Conservation (phyloP, 2,329 filamentous ascomycete species). For the Chaetothyriales sp. region DNA sequence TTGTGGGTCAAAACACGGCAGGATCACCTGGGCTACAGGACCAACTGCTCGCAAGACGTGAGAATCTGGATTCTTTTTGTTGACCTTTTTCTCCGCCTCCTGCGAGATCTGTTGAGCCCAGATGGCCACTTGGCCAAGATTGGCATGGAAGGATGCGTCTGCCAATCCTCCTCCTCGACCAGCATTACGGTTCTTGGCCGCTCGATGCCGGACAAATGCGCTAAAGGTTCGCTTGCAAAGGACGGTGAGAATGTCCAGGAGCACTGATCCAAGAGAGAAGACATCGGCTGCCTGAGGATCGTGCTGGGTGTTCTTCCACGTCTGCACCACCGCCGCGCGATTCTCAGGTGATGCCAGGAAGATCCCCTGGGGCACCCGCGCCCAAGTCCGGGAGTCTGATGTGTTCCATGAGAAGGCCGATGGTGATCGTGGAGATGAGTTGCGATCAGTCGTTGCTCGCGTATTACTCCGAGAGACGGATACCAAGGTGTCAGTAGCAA, state of each 20-base stretch:
- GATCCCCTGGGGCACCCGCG: slow-evolving; percentile 7
- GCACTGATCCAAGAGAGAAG: slow-evolving; percentile 46
- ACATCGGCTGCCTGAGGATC: slow-evolving; percentile 36
- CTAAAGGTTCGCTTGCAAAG: slow-evolving; percentile 44
- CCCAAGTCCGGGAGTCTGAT: slow-evolving; percentile 2
- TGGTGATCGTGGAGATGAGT: slow-evolving; percentile 2
- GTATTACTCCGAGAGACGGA: too few relatives aligned
- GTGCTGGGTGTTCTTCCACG: slow-evolving; percentile 26
- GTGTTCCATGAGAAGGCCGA: slow-evolving; percentile 11
- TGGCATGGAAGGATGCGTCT: slow-evolving; percentile 46
- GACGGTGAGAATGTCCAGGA: slow-evolving; percentile 46
- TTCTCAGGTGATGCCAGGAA: slow-evolving; percentile 23
- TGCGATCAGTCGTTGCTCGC: neutral
- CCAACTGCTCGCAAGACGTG: slow-evolving; percentile 26
- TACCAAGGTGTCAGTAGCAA: too few relatives aligned
- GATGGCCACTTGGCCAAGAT: slow-evolving; percentile 40
- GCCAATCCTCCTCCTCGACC: slow-evolving; percentile 36
- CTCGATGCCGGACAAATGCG: slow-evolving; percentile 43
- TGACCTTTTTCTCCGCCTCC: slow-evolving; percentile 30
- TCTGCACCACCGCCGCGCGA: slow-evolving; percentile 23
- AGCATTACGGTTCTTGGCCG: slow-evolving; percentile 37
- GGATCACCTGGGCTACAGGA: slow-evolving; percentile 25
- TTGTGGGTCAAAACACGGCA: slow-evolving; percentile 26
- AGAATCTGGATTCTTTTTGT: slow-evolving; percentile 20
- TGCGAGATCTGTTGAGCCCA: slow-evolving; percentile 35